Evolutionary conservation across 2,329 filamentous ascomycete genomes (phyloP).

Genomic region (Cercospora sojina): DNA sequence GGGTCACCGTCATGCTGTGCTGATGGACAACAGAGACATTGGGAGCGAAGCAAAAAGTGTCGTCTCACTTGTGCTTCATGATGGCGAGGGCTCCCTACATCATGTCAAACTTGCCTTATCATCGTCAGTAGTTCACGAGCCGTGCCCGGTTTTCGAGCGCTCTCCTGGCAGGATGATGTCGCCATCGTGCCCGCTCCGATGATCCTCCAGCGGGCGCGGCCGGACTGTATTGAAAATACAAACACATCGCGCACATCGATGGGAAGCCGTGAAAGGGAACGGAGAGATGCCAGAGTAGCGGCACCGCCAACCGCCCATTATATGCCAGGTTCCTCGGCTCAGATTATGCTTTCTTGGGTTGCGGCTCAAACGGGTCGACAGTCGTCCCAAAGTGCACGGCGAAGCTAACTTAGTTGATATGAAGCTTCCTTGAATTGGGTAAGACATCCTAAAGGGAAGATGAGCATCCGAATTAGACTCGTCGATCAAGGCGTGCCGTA

Average conservation of each 20-base stretch:
- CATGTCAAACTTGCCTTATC: neutral
- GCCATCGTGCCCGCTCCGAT: neutral
- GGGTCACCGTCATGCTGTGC: neutral
- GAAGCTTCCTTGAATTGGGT: neutral
- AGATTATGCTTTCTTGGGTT: neutral
- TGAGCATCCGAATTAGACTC: too few species aligned
- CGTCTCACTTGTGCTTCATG: neutral
- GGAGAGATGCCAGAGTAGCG: neutral
- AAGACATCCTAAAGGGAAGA: neutral
- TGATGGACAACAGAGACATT: neutral
- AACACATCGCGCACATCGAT: neutral
- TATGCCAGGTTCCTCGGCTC: neutral
- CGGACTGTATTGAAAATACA: neutral
- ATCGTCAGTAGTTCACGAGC: neutral
- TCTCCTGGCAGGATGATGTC: conserved; percentile 1
- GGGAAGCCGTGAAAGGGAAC: neutral
- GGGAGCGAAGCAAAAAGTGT: neutral
- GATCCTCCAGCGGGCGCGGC: neutral
- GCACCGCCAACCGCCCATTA: neutral
- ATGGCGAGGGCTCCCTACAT: neutral
- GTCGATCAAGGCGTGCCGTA: neutral
- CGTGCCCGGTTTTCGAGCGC: neutral
- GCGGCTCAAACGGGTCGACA: neutral
- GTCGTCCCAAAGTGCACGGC: neutral
- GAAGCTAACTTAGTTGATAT: neutral